phyloP scores from a whole-genome alignment of 2,329 filamentous ascomycete genomes.

The Xylaria sp. region DNA sequence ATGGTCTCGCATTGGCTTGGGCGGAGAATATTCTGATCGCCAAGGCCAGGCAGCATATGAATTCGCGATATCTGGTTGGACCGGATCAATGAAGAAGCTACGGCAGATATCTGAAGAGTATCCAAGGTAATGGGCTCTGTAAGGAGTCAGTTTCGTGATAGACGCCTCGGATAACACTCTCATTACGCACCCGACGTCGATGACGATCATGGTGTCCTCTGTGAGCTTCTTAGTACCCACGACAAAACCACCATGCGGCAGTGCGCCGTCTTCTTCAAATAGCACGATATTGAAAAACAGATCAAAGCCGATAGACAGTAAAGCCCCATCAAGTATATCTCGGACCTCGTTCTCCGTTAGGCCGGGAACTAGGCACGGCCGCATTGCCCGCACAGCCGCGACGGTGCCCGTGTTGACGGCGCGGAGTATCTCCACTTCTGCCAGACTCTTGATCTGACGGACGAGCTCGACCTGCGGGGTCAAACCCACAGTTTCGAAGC shows the following conservation, averaged over 20 bases:
- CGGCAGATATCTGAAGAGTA: constrained; percentile 73
- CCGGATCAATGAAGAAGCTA: constrained; percentile 65
- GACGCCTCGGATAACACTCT: background rate
- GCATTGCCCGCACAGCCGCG: constrained; percentile 68
- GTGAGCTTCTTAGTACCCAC: constrained; percentile 63
- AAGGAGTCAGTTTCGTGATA: constrained; percentile 28
- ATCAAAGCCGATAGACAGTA: constrained; percentile 64
- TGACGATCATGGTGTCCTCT: constrained; percentile 67
- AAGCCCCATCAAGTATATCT: constrained; percentile 64
- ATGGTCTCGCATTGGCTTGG: background rate
- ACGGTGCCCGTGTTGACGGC: constrained; percentile 74
- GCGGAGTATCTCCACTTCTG: constrained; percentile 67
- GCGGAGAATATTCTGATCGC: background rate
- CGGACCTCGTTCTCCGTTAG: constrained; percentile 69
- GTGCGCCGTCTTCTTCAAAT: constrained; percentile 66
- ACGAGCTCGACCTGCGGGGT: constrained; percentile 66
- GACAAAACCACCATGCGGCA: constrained; percentile 65
- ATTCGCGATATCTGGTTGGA: background rate
- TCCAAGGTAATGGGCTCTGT: constrained; percentile 66
- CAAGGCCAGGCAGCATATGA: constrained; percentile 14
- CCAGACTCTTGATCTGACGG: constrained; percentile 66
- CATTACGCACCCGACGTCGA: constrained; percentile 64
- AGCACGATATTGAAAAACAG: constrained; percentile 73
- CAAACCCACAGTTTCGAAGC: constrained; percentile 67
- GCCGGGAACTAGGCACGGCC: constrained; percentile 63